Evolutionary conservation across 345 rosid genomes (phyloP).

Genomic region (Brassica nigra): DNA sequence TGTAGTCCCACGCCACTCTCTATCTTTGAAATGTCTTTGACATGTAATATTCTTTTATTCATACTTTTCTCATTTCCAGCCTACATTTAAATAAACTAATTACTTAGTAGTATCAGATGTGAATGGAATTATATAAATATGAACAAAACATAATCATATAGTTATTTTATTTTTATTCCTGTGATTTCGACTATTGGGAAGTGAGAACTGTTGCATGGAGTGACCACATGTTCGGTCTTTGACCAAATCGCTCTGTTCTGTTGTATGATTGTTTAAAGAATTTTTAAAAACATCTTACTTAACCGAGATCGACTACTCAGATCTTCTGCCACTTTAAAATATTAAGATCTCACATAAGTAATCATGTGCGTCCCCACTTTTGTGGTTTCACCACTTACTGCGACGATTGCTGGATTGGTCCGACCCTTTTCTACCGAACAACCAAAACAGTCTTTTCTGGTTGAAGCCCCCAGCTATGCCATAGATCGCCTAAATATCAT

Average conservation of each 20-base stretch:
- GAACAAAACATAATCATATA: not conserved
- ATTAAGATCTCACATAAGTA: not conserved
- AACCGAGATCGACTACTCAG: conserved; percentile 18
- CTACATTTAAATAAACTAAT: not conserved
- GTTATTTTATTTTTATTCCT: not conserved
- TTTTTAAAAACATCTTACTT: not conserved
- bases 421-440: not conserved
- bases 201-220: conserved; percentile 31
- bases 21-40: conserved; percentile 32
- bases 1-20: conserved; percentile 34
- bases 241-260: conserved; percentile 28
- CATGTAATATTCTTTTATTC: conserved; percentile 5
- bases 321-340: conserved; percentile 3
- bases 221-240: conserved; percentile 35
- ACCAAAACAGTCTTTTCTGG: not conserved
- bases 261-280: not conserved
- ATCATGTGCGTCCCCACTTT: not conserved
- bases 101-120: conserved; percentile 1
- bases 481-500: not conserved
- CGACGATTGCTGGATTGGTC: not conserved
- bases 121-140: conserved; percentile 13
- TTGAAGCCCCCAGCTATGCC: too few species aligned
- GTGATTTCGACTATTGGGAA: not conserved
- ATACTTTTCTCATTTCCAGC: conserved; percentile 3
- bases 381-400: conserved; percentile 14